Base-by-base conservation (phyloP, 805 yeast genomes). In the Barnettozyma populi region DNA sequence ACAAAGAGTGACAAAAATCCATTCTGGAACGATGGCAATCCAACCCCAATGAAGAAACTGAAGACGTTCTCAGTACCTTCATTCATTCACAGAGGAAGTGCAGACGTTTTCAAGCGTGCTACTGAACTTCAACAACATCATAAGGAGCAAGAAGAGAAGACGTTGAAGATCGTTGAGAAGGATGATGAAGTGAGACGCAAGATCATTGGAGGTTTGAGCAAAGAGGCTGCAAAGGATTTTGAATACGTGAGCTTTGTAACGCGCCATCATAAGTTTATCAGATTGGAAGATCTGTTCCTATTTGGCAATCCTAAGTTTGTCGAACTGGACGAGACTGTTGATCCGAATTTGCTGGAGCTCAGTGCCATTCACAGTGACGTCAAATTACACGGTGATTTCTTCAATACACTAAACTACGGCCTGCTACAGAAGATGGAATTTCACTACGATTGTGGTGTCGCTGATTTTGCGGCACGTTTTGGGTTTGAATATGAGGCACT, bases 201-300 rank as follows among this genome's bases (percentile, higher is more conserved):
- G 4, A 7, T 50, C 2, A 19, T 21, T n/a, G 8, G 16, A 2
- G n/a, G 36, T 7, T 16, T 48, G 16, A 35, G 52, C 34, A 32
- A 42, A 20, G 43, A 46, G 29, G 55, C 48, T 2, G 18, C 35
- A 5, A 32, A 42, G 9, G 38, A 48, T 24, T 14, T 29, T 16
- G 45, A 40, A 4, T 52, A 49, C 29, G 46, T 54, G 24, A 39
- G 41, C 1, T 50, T 27, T 19, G 35, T 52, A 4, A 14, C 31
- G 1, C 6, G 23, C 0, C 20, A 42, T 8, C 23, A 44, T 24
- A 42, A 46, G 2, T 19, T 29, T 2, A 16, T 36, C 18, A 40
- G 34, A n/a, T 5, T 52, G 20, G 29, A 48, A 13, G 57, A 54
- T 23, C 48, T 50, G 13, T 41, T 43, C n/a, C 41, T 36, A 9